A percentile compares a stretch with the other conserved stretches of the same genome.
Conservation (phyloP, 2,329 filamentous ascomycete genomes). For the Myriosclerotinia curreyana region DNA sequence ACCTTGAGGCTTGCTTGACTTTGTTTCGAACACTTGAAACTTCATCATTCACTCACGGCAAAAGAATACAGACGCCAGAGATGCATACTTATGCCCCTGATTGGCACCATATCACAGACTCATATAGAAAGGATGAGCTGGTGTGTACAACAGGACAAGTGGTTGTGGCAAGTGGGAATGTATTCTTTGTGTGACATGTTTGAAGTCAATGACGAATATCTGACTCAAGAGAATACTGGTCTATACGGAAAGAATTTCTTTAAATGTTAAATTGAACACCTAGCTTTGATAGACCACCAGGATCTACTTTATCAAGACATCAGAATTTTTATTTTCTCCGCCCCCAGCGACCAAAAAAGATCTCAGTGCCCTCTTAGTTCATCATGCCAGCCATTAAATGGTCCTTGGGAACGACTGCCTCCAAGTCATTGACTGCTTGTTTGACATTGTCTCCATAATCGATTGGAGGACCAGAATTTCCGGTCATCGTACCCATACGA, state of each 20-base stretch:
- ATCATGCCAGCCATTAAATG: constrained; percentile 13
- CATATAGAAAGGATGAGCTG: neutral
- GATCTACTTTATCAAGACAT: neutral
- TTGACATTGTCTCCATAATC: constrained; percentile 28
- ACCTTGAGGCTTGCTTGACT: neutral
- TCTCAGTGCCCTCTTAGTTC: neutral
- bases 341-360: neutral
- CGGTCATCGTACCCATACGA: constrained; percentile 28
- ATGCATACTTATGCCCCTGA: neutral
- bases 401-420: constrained; percentile 23
- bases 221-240: neutral
- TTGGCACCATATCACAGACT: neutral
- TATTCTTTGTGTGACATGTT: neutral
- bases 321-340: neutral
- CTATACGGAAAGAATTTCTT: neutral
- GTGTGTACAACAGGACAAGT: neutral
- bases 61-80: neutral
- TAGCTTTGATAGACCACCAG: neutral
- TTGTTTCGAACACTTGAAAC: neutral
- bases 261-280: neutral
- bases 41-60: neutral
- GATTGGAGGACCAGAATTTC: constrained; percentile 22
- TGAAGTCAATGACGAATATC: neutral
- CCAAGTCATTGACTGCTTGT: constrained; percentile 27
- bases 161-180: neutral